Evolutionary conservation across 2,329 filamentous ascomycete genomes (phyloP).

Genomic region (Colletotrichum sp.): DNA sequence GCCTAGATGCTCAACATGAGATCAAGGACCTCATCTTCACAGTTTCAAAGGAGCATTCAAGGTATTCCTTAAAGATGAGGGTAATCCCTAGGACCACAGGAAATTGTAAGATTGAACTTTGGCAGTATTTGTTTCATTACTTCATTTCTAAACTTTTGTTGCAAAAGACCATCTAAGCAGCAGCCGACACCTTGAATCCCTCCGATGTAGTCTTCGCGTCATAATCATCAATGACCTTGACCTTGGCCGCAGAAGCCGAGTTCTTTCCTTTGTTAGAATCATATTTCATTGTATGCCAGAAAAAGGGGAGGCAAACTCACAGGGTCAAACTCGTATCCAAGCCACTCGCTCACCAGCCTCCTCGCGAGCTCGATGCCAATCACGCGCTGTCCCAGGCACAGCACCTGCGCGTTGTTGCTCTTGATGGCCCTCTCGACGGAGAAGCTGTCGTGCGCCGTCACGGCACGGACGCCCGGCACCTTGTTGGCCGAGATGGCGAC

Average conservation of each 20-base stretch:
- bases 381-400: slow-evolving; percentile 88
- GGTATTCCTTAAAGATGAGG: neutral
- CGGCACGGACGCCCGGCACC: slow-evolving; percentile 80
- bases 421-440: slow-evolving; percentile 82
- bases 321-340: slow-evolving; percentile 81
- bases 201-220: neutral
- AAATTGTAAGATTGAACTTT: neutral
- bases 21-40: neutral
- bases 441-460: slow-evolving; percentile 87
- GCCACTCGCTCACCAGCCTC: slow-evolving; percentile 79
- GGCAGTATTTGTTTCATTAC: neutral
- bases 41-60: neutral
- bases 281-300: neutral
- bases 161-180: neutral
- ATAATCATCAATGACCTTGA: slow-evolving; percentile 28
- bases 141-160: neutral
- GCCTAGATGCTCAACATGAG: neutral
- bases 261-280: neutral
- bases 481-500: slow-evolving; percentile 90
- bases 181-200: neutral
- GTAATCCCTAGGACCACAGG: neutral
- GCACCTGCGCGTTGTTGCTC: slow-evolving; percentile 85
- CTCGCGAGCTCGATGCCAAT: slow-evolving; percentile 82
- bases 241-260: slow-evolving; percentile 53
- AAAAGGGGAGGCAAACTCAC: slow-evolving; percentile 41